Conservation (phyloP, 1,139 yeast genomes). For the Zygosaccharomyces sapae region DNA sequence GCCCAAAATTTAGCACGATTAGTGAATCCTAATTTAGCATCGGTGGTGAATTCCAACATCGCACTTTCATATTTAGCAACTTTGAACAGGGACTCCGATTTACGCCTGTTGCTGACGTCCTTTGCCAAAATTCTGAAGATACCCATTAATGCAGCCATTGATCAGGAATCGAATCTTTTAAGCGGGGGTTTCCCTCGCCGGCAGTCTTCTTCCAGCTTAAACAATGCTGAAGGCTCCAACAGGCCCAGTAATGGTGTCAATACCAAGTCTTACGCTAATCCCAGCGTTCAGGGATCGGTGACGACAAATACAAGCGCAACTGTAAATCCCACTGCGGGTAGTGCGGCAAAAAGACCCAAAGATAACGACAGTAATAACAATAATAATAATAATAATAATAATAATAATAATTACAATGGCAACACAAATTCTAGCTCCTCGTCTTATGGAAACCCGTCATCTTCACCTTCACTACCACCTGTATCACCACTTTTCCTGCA, state of each 20-base stretch:
- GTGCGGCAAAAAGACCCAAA: not conserved
- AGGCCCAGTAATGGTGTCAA: conserved; percentile 19
- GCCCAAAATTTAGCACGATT: conserved; percentile 37
- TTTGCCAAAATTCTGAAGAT: conserved; percentile 46
- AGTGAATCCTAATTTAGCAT: conserved; percentile 39
- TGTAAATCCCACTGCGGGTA: not conserved
- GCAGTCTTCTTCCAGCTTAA: conserved; percentile 15
- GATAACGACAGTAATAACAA: conserved; percentile 3
- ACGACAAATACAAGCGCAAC: not conserved
- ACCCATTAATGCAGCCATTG: conserved; percentile 43
- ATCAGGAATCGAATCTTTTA: conserved; percentile 39
- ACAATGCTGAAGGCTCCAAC: conserved; percentile 3
- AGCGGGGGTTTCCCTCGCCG: conserved; percentile 19
- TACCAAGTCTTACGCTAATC: conserved; percentile 6
- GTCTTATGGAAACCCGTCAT: conserved; percentile 4
- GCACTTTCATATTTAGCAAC: conserved; percentile 51
- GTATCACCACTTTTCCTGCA: conserved; percentile 55
- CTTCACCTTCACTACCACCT: conserved; percentile 26
- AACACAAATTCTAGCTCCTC: conserved; percentile 6
- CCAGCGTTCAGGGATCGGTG: not conserved
- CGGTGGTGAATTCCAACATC: conserved; percentile 36
- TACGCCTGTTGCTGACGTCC: conserved; percentile 45
- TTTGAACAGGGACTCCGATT: conserved; percentile 51
- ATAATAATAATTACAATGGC: not conserved
- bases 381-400: no score